Evolutionary conservation across 2,329 filamentous ascomycete genomes (phyloP).

Genomic region (Aspergillus sojae): DNA sequence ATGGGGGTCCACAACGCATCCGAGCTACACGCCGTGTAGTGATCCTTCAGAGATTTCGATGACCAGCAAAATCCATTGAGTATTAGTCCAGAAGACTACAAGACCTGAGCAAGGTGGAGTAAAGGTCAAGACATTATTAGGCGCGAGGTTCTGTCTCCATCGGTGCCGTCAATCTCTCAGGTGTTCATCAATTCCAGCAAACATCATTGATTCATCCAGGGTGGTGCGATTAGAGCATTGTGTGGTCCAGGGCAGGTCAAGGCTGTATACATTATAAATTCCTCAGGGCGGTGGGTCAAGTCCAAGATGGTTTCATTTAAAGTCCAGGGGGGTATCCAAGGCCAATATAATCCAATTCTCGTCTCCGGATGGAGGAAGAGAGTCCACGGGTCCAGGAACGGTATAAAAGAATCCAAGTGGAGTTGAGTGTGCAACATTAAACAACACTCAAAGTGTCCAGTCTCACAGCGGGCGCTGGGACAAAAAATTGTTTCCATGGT

Average conservation of each 20-base stretch:
- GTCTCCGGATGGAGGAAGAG: conserved; percentile 31
- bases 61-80: conserved; percentile 1
- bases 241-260: background rate
- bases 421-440: conserved; percentile 42
- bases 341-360: conserved; percentile 22
- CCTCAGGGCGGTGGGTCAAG: background rate
- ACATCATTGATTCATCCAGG: background rate
- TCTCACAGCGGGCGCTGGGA: conserved; percentile 38
- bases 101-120: background rate
- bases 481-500: conserved; percentile 22
- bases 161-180: background rate
- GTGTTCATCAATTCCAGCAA: background rate
- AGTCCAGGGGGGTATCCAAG: conserved; percentile 18
- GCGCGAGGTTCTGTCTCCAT: background rate
- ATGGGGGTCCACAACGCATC: conserved; percentile 7
- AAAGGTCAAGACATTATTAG: background rate
- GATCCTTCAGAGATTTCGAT: conserved; percentile 2
- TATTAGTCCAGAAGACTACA: conserved; percentile 6
- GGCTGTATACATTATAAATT: background rate
- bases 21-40: conserved; percentile 5
- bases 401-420: conserved; percentile 25
- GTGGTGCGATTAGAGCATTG: background rate
- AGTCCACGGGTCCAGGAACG: conserved; percentile 22
- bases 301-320: background rate
- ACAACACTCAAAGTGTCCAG: conserved; percentile 42